Conservation (phyloP, 2,329 filamentous ascomycete species). For the Pezicula neosporulosa region DNA sequence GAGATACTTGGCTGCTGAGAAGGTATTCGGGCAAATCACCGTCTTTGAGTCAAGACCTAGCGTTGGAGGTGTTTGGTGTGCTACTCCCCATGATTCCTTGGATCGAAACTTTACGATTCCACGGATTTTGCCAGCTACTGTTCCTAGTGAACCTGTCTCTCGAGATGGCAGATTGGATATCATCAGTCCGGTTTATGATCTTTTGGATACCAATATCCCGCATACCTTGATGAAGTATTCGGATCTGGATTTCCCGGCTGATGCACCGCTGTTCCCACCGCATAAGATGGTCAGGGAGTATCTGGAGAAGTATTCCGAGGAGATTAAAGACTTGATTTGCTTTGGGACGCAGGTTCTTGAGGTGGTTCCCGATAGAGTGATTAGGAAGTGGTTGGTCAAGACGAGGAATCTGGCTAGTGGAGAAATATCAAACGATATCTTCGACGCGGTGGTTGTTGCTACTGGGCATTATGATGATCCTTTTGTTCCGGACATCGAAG, state of each 20-base stretch:
- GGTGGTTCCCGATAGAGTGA: not conserved
- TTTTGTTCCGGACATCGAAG: constrained; percentile 57
- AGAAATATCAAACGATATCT: not conserved
- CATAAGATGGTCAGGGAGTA: constrained; percentile 71
- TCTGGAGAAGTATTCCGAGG: constrained; percentile 59
- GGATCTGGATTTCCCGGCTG: constrained; percentile 59
- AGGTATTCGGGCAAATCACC: constrained; percentile 63
- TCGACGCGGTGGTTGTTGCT: constrained; percentile 72
- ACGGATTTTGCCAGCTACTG: constrained; percentile 58
- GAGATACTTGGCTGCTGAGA: constrained; percentile 75
- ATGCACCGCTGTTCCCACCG: constrained; percentile 68
- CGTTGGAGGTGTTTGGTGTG: constrained; percentile 82
- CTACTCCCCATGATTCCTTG: constrained; percentile 43
- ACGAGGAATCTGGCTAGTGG: not conserved
- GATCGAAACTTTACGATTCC: constrained; percentile 52
- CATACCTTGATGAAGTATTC: constrained; percentile 74
- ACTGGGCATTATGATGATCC: constrained; percentile 70
- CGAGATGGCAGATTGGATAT: constrained; percentile 33
- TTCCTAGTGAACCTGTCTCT: constrained; percentile 59
- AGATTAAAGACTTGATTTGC: constrained; percentile 59
- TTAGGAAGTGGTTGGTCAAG: constrained; percentile 50
- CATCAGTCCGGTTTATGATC: constrained; percentile 74
- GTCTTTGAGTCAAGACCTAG: constrained; percentile 75
- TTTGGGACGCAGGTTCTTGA: constrained; percentile 65
- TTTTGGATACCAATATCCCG: constrained; percentile 83